Evolutionary conservation across 768 basidiomycete genomes (phyloP), one percentile per base, ranked within the genome.

Genomic region (Psilocybe azurescens): DNA sequence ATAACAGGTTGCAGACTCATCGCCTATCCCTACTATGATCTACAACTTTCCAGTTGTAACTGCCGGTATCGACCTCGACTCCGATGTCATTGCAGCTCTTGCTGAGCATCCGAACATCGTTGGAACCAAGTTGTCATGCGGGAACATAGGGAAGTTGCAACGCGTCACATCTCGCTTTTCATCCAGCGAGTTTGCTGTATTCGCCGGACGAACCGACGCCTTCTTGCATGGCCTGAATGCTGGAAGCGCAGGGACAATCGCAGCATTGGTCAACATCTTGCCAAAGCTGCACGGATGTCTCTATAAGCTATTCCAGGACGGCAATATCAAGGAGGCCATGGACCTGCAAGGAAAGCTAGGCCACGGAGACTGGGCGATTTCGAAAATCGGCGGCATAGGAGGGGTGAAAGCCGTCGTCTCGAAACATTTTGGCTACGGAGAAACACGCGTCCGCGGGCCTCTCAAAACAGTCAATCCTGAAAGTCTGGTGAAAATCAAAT

Each of bases 41-140:
- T 95, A 95, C 80, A 95, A 95, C 76, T 94, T 94, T 77, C 91
- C 93, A 47, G 81, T 79, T 51, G 91, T 91, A 57, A 90, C 89
- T 13, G 88, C 93, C 0, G 93, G 94, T 13, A 84, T 91, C 62
- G 91, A 96, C 71, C 85, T 96, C 41, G 90, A 93, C 72, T 93
- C 92, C 0, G 93, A 95, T 72, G 82, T 83, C 54, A 83, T 96
- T 68, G 80, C 80, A 53, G 78, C 81, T 16, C 82, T 95, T 36
- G 88, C 90, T 3, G 74, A 83, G 49, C 93, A 94, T 71, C 90
- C 90, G 5, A 94, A 95, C 75, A 92, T 93, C 65, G 89, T 94
- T 61, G 94, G 94, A 61, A 87, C 85, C 54, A 95, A 91, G 75
- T 81, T 95, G 24, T 94, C 94, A 33, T 94, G 93, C 71, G 93